Percentiles rank a stretch among this genome's conserved stretches.
phyloP scores from a whole-genome alignment of 441 rosid genomes.

The Hura crepitans region DNA sequence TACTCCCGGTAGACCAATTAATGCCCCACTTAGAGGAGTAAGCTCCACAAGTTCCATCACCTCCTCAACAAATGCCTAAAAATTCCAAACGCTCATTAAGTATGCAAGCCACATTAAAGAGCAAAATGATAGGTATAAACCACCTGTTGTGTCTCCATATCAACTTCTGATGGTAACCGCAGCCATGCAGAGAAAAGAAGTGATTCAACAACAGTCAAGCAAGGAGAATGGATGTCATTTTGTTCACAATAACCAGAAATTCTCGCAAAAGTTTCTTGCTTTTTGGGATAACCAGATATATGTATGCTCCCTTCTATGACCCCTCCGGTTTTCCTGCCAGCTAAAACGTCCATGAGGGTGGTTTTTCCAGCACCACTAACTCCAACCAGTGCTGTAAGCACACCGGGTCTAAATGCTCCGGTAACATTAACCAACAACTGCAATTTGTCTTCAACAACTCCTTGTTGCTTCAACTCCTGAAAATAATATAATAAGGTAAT shows the following conservation, averaged over 20 bases:
- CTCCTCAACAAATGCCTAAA: constrained; percentile 91
- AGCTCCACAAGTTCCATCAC: constrained; percentile 98
- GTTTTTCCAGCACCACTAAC: constrained; percentile 98
- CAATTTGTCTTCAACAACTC: constrained; percentile 72
- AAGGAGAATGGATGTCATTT: constrained; percentile 92
- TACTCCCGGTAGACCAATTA: constrained; percentile 94
- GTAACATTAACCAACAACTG: constrained; percentile 83
- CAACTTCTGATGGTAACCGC: constrained; percentile 73
- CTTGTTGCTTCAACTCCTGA: constrained; percentile 93
- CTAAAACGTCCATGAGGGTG: constrained; percentile 97
- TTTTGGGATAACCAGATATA: constrained; percentile 85
- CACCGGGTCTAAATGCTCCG: constrained; percentile 90
- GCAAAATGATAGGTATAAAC: constrained; percentile 9
- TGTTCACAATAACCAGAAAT: constrained; percentile 96
- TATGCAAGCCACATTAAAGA: constrained; percentile 11
- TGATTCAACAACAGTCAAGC: constrained; percentile 82
- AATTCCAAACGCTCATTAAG: constrained; percentile 22
- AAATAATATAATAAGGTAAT: constrained; percentile 22
- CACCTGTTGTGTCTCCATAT: constrained; percentile 76
- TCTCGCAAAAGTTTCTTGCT: constrained; percentile 93
- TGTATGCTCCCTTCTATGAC: constrained; percentile 67
- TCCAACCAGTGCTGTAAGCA: constrained; percentile 92
- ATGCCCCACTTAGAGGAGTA: constrained; percentile 69
- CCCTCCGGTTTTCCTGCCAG: constrained; percentile 96
- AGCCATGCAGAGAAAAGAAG: constrained; percentile 94